phyloP scores from a whole-genome alignment of 805 yeast species.

The Lachancea kluyveri region DNA sequence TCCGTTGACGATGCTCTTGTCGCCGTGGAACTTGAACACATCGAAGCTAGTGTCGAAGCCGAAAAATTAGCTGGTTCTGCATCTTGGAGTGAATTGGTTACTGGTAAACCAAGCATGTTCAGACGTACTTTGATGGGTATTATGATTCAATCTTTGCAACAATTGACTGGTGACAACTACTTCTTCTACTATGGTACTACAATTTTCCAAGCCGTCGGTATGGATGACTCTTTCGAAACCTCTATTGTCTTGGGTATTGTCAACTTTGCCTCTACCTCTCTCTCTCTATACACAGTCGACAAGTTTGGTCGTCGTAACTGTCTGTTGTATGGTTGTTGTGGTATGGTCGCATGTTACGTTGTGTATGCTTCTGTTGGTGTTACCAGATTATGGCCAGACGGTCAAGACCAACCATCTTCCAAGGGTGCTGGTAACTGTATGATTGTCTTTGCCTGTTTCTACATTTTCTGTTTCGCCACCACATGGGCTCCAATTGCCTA shows the following conservation, averaged over 20 bases:
- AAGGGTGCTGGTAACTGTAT: slow-evolving; percentile 58
- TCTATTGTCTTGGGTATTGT: slow-evolving; percentile 53
- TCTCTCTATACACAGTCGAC: slow-evolving; percentile 46
- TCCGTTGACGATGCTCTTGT: slow-evolving; percentile 49
- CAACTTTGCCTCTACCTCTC: slow-evolving; percentile 51
- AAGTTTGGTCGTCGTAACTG: slow-evolving; percentile 46
- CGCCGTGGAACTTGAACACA: slow-evolving; percentile 48
- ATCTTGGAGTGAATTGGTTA: slow-evolving; percentile 56
- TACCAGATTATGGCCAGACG: slow-evolving; percentile 35
- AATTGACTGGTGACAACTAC: slow-evolving; percentile 60
- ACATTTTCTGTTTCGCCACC: slow-evolving; percentile 68
- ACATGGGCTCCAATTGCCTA: slow-evolving; percentile 75
- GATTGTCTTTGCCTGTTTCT: slow-evolving; percentile 66
- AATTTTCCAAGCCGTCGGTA: slow-evolving; percentile 54
- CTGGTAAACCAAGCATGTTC: slow-evolving; percentile 60
- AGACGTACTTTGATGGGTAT: slow-evolving; percentile 47
- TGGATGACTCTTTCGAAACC: slow-evolving; percentile 51
- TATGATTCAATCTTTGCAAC: slow-evolving; percentile 55
- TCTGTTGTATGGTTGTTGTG: slow-evolving; percentile 40
- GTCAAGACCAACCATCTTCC: slow-evolving; percentile 36
- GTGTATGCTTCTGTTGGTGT: slow-evolving; percentile 58
- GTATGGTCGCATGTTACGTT: slow-evolving; percentile 40
- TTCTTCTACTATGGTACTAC: slow-evolving; percentile 64
- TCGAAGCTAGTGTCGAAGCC: slow-evolving; percentile 53
- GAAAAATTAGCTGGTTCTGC: slow-evolving; percentile 60